Conservation (phyloP, 345 rosid species). For the Excoecaria agallocha region DNA sequence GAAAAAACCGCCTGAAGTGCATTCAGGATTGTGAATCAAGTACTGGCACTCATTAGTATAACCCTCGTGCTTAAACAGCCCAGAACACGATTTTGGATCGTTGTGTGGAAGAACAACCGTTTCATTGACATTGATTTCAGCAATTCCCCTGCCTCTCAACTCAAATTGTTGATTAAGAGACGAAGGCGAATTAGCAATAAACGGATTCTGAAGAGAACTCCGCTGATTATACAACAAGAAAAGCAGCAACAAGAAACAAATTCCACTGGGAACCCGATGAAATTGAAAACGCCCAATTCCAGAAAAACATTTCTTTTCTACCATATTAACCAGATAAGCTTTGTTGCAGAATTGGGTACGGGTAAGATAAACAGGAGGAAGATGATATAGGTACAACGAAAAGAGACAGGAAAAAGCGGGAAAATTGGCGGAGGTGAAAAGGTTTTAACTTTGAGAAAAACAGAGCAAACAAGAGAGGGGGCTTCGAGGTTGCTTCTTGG, state of each 20-base stretch:
- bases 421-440: not conserved
- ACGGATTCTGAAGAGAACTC: slow-evolving; percentile 9
- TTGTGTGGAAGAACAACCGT: not conserved
- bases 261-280: slow-evolving; percentile 15
- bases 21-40: slow-evolving; percentile 59
- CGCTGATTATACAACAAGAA: slow-evolving; percentile 15
- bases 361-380: not conserved
- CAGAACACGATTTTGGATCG: slow-evolving; percentile 19
- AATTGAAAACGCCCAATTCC: not conserved
- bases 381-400: not conserved
- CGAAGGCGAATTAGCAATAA: not conserved
- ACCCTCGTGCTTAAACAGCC: slow-evolving; percentile 20
- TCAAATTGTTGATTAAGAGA: not conserved
- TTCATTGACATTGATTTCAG: slow-evolving; percentile 7
- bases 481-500: slow-evolving; percentile 1
- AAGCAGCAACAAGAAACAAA: slow-evolving; percentile 18
- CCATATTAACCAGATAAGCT: not conserved
- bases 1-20: slow-evolving; percentile 72
- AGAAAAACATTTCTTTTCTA: not conserved
- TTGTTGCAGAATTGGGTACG: too few species aligned
- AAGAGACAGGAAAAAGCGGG: not conserved
- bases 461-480: not conserved
- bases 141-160: not conserved
- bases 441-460: not conserved
- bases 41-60: slow-evolving; percentile 40